phyloP scores from a whole-genome alignment of 2,329 filamentous ascomycete genomes.

The Sphaerulina populicola region DNA sequence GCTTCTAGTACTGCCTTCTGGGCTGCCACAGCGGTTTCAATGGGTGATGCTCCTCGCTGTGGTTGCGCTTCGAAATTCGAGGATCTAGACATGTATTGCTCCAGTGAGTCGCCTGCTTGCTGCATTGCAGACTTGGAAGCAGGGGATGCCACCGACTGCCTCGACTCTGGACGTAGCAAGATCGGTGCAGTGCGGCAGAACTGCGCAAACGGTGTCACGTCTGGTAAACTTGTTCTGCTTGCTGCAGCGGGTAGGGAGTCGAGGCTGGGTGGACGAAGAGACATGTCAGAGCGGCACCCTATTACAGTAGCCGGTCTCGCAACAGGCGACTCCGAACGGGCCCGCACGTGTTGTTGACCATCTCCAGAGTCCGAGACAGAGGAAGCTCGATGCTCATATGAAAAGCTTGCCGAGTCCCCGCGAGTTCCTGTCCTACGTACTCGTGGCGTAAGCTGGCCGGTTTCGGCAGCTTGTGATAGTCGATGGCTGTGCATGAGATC shows the following conservation, averaged over 20 bases:
- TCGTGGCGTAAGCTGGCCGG: slow-evolving; percentile 38
- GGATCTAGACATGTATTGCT: slow-evolving; percentile 4
- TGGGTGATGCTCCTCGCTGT: not conserved
- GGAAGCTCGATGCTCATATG: not conserved
- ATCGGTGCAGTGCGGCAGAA: slow-evolving; percentile 28
- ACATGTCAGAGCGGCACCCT: not conserved
- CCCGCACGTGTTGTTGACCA: not conserved
- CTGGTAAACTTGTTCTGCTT: slow-evolving; percentile 26
- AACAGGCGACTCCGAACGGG: slow-evolving; percentile 2
- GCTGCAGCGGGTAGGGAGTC: slow-evolving; percentile 25
- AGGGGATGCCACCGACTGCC: slow-evolving; percentile 2
- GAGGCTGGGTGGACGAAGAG: slow-evolving; percentile 11
- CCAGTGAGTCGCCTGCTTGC: slow-evolving; percentile 5
- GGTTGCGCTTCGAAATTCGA: not conserved
- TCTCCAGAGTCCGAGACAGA: not conserved
- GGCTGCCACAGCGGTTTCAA: not conserved
- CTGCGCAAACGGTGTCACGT: slow-evolving; percentile 28
- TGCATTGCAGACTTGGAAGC: slow-evolving; percentile 6
- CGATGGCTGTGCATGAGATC: slow-evolving; percentile 41
- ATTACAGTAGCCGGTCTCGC: not conserved
- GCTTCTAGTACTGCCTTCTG: not conserved
- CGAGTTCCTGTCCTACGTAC: slow-evolving; percentile 15
- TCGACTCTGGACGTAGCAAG: slow-evolving; percentile 15
- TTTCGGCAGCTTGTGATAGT: slow-evolving; percentile 45
- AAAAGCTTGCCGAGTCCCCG: slow-evolving; percentile 14